phyloP scores from a whole-genome alignment of 2,329 filamentous ascomycete species.

The Grosmannia serpens region DNA sequence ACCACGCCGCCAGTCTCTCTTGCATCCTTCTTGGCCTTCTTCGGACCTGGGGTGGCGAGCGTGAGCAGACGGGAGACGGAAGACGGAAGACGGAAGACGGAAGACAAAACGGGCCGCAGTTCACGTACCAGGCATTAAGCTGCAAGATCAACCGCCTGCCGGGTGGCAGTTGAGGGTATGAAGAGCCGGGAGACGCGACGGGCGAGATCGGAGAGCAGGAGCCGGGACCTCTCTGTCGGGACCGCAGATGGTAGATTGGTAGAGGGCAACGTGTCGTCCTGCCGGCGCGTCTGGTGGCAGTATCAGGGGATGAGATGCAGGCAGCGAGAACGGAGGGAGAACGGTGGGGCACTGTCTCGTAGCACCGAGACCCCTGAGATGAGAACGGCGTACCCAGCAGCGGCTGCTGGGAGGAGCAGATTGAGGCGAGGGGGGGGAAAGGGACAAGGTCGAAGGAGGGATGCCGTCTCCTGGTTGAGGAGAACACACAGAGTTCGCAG shows the following conservation, averaged over 20 bases:
- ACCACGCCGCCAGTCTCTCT: constrained; percentile 41
- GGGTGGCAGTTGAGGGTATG: constrained; percentile 5
- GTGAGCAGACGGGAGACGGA: background rate
- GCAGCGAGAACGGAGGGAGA: background rate
- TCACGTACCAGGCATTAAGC: constrained; percentile 14
- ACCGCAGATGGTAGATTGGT: background rate
- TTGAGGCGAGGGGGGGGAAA: background rate
- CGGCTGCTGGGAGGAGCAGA: too few species aligned
- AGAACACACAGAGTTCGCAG: background rate
- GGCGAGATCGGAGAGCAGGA: background rate
- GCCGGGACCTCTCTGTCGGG: background rate
- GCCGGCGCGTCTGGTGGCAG: too few species aligned
- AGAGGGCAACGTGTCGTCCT: background rate
- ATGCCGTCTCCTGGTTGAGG: background rate
- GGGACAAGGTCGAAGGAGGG: background rate
- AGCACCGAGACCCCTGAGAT: background rate
- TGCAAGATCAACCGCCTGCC: constrained; percentile 9
- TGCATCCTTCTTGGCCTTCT: constrained; percentile 44
- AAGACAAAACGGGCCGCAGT: background rate
- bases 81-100: background rate
- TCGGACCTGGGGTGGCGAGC: constrained; percentile 14
- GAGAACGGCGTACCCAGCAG: too few species aligned
- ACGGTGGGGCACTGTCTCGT: background rate
- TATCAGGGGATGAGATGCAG: background rate
- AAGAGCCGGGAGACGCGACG: background rate